Evolutionary conservation across 2,329 filamentous ascomycete species (phyloP).

Genomic region (Alternaria postmessia): DNA sequence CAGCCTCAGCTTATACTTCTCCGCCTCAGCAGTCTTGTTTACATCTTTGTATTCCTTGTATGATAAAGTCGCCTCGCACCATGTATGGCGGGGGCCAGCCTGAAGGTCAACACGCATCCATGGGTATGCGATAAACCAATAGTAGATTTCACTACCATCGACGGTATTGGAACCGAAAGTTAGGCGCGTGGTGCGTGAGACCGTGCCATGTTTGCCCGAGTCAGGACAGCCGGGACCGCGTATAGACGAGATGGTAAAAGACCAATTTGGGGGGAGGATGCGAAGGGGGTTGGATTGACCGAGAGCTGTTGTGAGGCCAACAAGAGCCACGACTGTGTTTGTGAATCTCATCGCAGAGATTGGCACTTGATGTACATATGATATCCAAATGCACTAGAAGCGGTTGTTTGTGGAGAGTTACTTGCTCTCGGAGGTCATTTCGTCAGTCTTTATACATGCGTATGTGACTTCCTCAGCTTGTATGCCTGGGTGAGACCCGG

Average conservation of each 20-base stretch:
- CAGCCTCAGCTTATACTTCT: constrained; percentile 24
- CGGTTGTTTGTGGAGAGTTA: not conserved
- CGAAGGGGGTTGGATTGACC: constrained; percentile 20
- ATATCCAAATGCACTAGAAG: not conserved
- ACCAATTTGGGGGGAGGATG: constrained; percentile 21
- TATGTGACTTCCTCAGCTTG: not conserved
- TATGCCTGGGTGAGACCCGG: not conserved
- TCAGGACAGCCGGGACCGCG: constrained; percentile 29
- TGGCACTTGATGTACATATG: not conserved
- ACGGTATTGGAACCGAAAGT: constrained; percentile 27
- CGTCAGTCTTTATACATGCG: not conserved
- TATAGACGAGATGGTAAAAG: constrained; percentile 23
- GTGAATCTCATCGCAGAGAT: constrained; percentile 13
- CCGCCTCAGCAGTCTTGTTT: not conserved
- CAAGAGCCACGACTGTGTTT: constrained; percentile 7
- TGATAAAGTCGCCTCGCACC: constrained; percentile 30
- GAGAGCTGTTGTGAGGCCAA: constrained; percentile 14
- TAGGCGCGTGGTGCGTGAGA: constrained; percentile 16
- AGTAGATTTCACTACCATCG: constrained; percentile 32
- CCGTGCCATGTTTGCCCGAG: constrained; percentile 1
- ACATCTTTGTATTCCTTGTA: constrained; percentile 22
- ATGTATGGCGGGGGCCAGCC: constrained; percentile 13
- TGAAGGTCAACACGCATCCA: constrained; percentile 18
- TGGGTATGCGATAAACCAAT: constrained; percentile 31
- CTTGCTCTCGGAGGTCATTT: not conserved